phyloP scores from a whole-genome alignment of 2,329 filamentous ascomycete species.

The Raffaelea arxii region DNA sequence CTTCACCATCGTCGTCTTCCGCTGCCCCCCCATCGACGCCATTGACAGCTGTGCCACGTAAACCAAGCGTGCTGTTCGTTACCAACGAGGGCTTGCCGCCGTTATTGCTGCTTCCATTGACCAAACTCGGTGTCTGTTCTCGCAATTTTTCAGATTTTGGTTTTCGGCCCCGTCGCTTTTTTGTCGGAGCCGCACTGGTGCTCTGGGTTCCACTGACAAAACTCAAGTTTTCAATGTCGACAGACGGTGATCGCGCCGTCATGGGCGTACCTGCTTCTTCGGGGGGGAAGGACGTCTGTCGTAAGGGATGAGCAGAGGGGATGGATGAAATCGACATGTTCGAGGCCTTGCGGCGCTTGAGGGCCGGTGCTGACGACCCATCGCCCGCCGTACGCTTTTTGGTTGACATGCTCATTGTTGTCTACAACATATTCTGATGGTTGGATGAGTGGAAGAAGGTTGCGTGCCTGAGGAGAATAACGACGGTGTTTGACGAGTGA shows the following conservation, averaged over 20 bases:
- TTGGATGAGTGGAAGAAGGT: too few species aligned
- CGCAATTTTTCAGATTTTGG: constrained; percentile 43
- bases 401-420: too few species aligned
- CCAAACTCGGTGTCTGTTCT: constrained; percentile 27
- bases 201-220: constrained; percentile 52
- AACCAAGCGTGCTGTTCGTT: constrained; percentile 10
- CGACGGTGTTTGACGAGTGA: too few species aligned
- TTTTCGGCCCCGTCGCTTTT: constrained; percentile 54
- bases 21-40: constrained; percentile 30
- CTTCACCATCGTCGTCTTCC: constrained; percentile 37
- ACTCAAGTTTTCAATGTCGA: constrained; percentile 52
- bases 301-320: constrained; percentile 55
- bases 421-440: too few species aligned
- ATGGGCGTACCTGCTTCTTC: constrained; percentile 46
- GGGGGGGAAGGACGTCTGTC: constrained; percentile 73
- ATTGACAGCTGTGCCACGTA: neutral
- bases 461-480: too few species aligned
- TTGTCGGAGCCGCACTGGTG: constrained; percentile 27
- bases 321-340: constrained; percentile 44
- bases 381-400: constrained; percentile 57
- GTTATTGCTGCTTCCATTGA: constrained; percentile 32
- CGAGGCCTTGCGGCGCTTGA: constrained; percentile 65
- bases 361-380: constrained; percentile 33
- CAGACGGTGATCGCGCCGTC: constrained; percentile 53
- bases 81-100: constrained; percentile 20